These are phyloP conservation scores for Gardenia jasminoides DNA, from an alignment of 257 asterid species.

Conservation along the genomic window DNA sequence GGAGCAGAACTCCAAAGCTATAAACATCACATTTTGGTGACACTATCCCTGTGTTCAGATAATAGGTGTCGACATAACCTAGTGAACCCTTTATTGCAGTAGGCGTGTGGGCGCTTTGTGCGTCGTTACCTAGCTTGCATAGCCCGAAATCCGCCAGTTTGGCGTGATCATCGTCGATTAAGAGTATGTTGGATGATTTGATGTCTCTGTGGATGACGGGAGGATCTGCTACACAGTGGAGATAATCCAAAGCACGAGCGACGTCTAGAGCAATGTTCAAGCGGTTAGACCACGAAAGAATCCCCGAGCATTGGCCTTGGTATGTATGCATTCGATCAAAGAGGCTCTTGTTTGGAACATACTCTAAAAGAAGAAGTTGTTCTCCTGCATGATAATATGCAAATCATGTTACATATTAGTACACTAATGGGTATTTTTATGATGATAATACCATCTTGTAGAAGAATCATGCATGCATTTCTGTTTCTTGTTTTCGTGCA, in stretches of 20 bases:
- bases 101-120: conserved; percentile 49
- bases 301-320: conserved; percentile 47
- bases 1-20: conserved; percentile 64
- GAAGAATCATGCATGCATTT: too few relatives aligned
- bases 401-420: neutral
- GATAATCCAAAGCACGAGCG: conserved; percentile 76
- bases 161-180: conserved; percentile 54
- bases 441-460: neutral
- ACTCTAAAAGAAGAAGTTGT: conserved; percentile 70
- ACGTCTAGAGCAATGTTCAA: conserved; percentile 63
- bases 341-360: conserved; percentile 71
- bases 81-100: conserved; percentile 64
- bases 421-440: neutral
- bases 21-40: conserved; percentile 74
- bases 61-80: conserved; percentile 62
- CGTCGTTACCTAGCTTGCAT: conserved; percentile 66
- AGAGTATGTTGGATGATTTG: conserved; percentile 64
- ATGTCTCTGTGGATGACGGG: conserved; percentile 71
- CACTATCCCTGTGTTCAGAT: conserved; percentile 60
- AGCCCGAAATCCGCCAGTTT: conserved; percentile 77
- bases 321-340: conserved; percentile 72
- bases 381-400: conserved; percentile 45
- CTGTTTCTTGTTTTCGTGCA: too few relatives aligned
- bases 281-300: conserved; percentile 59
- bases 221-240: conserved; percentile 71